A percentile compares a stretch with the other conserved stretches of the same genome.
These are phyloP conservation scores for Backusella macrospora DNA, from an alignment of 192 early-diverging fungal genomes.

Conservation along the genomic window DNA sequence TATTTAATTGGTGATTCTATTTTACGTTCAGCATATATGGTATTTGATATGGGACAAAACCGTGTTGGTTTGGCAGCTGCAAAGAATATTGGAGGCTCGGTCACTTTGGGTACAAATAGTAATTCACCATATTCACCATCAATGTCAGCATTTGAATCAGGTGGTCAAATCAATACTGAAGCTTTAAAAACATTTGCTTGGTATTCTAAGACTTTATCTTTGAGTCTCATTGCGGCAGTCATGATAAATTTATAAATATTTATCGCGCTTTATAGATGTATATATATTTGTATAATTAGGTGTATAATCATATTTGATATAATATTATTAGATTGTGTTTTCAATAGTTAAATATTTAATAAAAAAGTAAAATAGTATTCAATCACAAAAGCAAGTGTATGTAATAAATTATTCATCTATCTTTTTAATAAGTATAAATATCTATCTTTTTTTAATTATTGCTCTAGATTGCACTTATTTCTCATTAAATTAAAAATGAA, in stretches of 20 bases:
- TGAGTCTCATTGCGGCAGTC: background rate
- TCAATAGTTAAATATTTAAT: background rate
- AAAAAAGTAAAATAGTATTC: background rate
- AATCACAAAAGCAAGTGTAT: background rate
- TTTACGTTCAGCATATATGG: constrained; percentile 37
- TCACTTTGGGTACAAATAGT: constrained; percentile 4
- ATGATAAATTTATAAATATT: background rate
- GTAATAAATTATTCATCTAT: background rate
- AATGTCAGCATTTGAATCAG: background rate
- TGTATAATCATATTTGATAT: no score
- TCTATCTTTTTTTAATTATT: no score
- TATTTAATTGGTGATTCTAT: constrained; percentile 42
- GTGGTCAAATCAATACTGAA: background rate
- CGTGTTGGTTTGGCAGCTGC: constrained; percentile 35
- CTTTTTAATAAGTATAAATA: no score
- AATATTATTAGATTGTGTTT: no score
- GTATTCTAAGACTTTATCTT: background rate
- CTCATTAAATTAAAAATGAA: no score
- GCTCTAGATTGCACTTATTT: no score
- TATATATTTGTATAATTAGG: background rate
- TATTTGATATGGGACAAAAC: constrained; percentile 44
- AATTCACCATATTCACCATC: constrained; percentile 5
- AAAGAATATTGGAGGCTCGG: constrained; percentile 22
- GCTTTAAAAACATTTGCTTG: background rate
- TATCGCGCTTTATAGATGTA: background rate